These are phyloP conservation scores for Exophiala xenobiotica DNA, from an alignment of 2,329 filamentous ascomycete genomes.

Conservation along the genomic window DNA sequence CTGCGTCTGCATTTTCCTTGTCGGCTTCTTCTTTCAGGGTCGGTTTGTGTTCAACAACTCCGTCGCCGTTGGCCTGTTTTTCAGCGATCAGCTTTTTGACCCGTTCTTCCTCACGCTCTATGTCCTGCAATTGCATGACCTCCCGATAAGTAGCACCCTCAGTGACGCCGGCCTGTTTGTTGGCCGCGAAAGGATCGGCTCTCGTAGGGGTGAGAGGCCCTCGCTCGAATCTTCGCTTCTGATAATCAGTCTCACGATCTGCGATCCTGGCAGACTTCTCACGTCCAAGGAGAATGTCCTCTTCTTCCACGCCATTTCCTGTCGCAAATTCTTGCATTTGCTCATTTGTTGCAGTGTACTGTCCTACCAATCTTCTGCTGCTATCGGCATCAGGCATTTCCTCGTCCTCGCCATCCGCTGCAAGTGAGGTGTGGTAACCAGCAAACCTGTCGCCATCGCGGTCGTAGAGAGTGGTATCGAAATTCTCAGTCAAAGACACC, in stretches of 20 bases:
- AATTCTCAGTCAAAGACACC: constrained; percentile 81
- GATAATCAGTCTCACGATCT: constrained; percentile 94
- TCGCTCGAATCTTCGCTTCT: constrained; percentile 90
- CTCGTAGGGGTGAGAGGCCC: constrained; percentile 75
- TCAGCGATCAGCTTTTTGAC: constrained; percentile 78
- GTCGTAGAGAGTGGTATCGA: constrained; percentile 86
- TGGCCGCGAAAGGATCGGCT: constrained; percentile 79
- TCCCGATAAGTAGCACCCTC: constrained; percentile 79
- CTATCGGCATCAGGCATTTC: constrained; percentile 71
- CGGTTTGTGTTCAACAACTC: constrained; percentile 65
- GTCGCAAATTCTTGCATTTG: constrained; percentile 93
- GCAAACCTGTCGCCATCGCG: constrained; percentile 73
- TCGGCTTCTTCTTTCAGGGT: constrained; percentile 66
- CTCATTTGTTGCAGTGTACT: constrained; percentile 89
- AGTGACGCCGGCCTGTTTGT: constrained; percentile 62
- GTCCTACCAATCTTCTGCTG: constrained; percentile 77
- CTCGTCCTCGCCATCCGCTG: constrained; percentile 73
- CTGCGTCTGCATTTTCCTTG: constrained; percentile 71
- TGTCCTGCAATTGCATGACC: constrained; percentile 83
- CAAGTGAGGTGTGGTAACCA: constrained; percentile 88
- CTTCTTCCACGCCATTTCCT: constrained; percentile 83
- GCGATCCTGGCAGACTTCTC: constrained; percentile 89
- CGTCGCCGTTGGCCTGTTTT: constrained; percentile 52
- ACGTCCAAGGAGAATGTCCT: constrained; percentile 79
- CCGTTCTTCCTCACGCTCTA: constrained; percentile 91